A percentile compares a stretch with the other conserved stretches of the same genome.
Conservation (phyloP, 306 rosid genomes). For the Castanospermum australe region DNA sequence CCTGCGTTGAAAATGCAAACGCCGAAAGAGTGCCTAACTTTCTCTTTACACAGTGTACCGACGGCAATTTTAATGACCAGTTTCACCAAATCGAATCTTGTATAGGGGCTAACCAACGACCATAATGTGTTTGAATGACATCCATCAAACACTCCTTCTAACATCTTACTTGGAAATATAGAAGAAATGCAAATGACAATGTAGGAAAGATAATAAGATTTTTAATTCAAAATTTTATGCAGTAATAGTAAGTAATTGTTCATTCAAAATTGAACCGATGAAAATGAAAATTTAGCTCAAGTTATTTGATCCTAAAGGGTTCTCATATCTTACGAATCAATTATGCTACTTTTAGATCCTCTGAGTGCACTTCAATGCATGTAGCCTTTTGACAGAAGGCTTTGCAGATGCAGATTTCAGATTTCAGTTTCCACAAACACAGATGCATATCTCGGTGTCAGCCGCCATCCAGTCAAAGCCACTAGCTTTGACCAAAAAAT, state of each 20-base stretch:
- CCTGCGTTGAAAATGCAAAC: conserved; percentile 15
- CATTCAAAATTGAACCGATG: too few species aligned
- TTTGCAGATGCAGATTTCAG: not conserved
- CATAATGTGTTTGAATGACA: not conserved
- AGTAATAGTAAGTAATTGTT: too few species aligned
- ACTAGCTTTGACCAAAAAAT: conserved; percentile 53
- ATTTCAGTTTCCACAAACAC: not conserved
- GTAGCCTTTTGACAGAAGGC: not conserved
- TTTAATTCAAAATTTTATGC: too few species aligned
- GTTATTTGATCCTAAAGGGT: too few species aligned
- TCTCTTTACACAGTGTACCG: not conserved
- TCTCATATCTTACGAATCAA: too few species aligned
- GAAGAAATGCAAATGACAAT: too few species aligned
- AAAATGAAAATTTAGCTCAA: too few species aligned
- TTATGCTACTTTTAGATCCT: too few species aligned
- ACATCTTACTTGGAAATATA: too few species aligned
- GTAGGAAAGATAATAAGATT: too few species aligned
- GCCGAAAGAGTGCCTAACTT: conserved; percentile 3
- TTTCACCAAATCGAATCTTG: not conserved
- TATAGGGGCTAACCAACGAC: not conserved
- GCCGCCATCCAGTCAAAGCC: conserved; percentile 78
- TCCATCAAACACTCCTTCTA: too few species aligned
- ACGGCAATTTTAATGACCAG: not conserved
- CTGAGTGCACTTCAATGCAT: too few species aligned
- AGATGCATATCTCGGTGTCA: conserved; percentile 10